Percentiles rank a stretch among this genome's conserved stretches.
These are phyloP conservation scores for Neospermospora avenae DNA, from an alignment of 2,329 filamentous ascomycete genomes.

Conservation along the genomic window DNA sequence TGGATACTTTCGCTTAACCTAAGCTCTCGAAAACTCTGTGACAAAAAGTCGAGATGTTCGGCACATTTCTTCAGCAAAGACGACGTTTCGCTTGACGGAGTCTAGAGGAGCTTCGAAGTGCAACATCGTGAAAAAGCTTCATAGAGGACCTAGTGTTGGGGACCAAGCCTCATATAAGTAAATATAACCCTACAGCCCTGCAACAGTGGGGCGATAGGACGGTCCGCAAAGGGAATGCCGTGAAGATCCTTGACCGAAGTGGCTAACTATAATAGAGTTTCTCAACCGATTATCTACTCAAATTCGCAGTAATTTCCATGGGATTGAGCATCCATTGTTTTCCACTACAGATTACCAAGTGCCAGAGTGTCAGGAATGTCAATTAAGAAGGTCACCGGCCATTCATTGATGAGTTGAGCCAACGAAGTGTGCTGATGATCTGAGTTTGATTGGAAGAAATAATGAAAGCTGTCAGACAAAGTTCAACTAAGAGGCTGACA, in stretches of 20 bases:
- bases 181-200: neutral
- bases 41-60: neutral
- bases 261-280: neutral
- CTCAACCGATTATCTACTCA: neutral
- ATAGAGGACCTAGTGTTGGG: neutral
- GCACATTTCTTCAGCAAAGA: neutral
- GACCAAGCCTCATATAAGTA: neutral
- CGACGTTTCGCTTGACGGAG: neutral
- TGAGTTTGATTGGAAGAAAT: neutral
- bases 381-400: neutral
- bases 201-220: neutral
- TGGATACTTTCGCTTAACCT: neutral
- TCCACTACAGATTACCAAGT: neutral
- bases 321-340: neutral
- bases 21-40: neutral
- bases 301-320: neutral
- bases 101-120: neutral
- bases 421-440: neutral
- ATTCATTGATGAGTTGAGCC: neutral
- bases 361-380: conserved; percentile 1
- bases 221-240: neutral
- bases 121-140: neutral
- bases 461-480: neutral
- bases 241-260: neutral
- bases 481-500: neutral